Base-by-base conservation (phyloP, 169 alveolate genomes). In the Plasmodium reichenowi region DNA sequence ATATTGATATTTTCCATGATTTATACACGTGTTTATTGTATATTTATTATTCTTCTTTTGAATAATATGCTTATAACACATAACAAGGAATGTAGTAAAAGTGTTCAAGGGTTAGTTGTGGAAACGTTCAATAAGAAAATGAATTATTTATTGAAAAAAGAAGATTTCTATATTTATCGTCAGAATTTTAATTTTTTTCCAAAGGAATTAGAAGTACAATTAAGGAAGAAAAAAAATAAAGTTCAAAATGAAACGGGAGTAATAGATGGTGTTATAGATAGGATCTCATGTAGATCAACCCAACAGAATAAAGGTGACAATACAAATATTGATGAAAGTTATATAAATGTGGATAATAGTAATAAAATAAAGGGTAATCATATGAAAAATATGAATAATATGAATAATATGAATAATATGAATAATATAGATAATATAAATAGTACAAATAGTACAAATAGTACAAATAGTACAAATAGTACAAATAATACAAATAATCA, bases 141-240 rank as follows among this genome's bases (percentile, higher is more conserved):
- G 88, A 74, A 24, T 64, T 59, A 38, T 38, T 60, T 74, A 50
- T 47, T 74, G 8, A 74, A 74, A 59, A 74, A 74, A 43, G 88
- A 74, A 58, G 88, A 74, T 74, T 59, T 32, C 73, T 74, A 74
- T 45, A 26, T 74, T 74, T 29, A 48, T 56, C 75, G 89, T n/a
- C 48, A 76, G 13, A 76, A 76, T 68, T 38, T 76, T 64, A 76
- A 48, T 13, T 10, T 48, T n/a, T 63, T 64, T 29, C 66, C 89
- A 43, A 76, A 76, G 3, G 78, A 76, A 48, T 20, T 76, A 8
- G 59, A 64, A 45, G 66, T 64, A 47, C 72, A 76, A 50, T 24
- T 76, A 52, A 59, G 45, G 26, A 76, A 54, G 43, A 76, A 76
- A 48, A 76, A 64, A 58, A 76, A 66, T 22, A 50, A 20, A 38